These are phyloP conservation scores for Serendipita indica DNA, from an alignment of 768 basidiomycete genomes.

Conservation along the genomic window DNA sequence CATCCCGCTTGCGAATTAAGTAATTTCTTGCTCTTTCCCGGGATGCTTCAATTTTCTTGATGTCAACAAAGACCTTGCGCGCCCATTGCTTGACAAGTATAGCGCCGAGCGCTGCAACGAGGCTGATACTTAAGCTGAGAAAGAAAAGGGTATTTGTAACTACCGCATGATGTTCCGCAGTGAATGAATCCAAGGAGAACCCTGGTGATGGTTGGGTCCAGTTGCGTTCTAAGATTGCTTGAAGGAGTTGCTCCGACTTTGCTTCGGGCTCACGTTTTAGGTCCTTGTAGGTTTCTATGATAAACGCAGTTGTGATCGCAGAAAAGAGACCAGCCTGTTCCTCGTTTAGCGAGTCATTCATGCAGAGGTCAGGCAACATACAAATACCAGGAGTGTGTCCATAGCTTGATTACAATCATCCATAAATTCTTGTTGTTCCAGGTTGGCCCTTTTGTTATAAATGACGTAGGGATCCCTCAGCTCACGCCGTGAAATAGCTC, in stretches of 20 bases:
- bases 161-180: not conserved
- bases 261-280: not conserved
- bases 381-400: conserved; percentile 10
- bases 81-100: conserved; percentile 10
- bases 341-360: not conserved
- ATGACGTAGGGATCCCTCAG: not conserved
- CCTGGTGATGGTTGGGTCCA: not conserved
- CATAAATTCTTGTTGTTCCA: not conserved
- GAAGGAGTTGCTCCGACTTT: not conserved
- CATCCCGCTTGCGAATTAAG: not conserved
- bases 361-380: not conserved
- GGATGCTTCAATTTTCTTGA: not conserved
- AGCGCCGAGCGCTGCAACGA: not conserved
- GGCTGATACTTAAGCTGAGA: not conserved
- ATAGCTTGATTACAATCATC: conserved; percentile 1
- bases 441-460: not conserved
- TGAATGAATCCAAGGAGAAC: not conserved
- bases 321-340: conserved; percentile 9
- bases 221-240: not conserved
- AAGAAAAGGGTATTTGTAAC: not conserved
- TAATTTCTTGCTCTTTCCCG: not conserved
- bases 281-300: not conserved
- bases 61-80: not conserved
- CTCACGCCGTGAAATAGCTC: no score
- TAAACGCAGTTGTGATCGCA: conserved; percentile 5